These are phyloP conservation scores for Mortierella sp. DNA, from an alignment of 371 early-diverging fungal species.

Conservation along the genomic window DNA sequence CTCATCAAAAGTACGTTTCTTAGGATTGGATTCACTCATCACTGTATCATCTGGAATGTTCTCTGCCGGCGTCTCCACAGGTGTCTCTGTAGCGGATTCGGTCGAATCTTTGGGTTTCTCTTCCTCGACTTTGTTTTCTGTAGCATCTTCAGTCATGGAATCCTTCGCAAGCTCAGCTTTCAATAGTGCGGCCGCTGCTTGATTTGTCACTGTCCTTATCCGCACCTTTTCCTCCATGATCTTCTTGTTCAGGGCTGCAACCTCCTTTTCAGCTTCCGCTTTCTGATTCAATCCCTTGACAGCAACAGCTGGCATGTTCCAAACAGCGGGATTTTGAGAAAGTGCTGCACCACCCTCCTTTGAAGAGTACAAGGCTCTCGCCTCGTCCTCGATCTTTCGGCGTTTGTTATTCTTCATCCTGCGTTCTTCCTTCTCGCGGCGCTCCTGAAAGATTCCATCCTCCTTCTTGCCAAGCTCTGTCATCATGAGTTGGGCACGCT, in stretches of 20 bases:
- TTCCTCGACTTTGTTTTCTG: not conserved
- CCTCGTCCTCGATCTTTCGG: constrained; percentile 38
- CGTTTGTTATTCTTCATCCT: constrained; percentile 41
- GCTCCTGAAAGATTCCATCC: constrained; percentile 83
- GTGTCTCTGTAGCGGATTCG: too few species aligned
- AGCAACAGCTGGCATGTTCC: constrained; percentile 51
- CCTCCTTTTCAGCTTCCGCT: constrained; percentile 56
- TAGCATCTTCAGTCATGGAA: not conserved
- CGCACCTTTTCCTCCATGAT: constrained; percentile 51
- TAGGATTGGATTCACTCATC: constrained; percentile 35
- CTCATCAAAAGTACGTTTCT: constrained; percentile 46
- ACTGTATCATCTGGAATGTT: constrained; percentile 33
- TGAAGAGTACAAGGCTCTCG: constrained; percentile 39
- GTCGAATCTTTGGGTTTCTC: not conserved
- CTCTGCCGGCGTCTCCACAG: constrained; percentile 11
- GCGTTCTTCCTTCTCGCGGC: constrained; percentile 72
- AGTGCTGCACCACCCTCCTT: constrained; percentile 48
- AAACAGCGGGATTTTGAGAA: constrained; percentile 23
- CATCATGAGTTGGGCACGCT: constrained; percentile 80
- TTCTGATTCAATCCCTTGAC: constrained; percentile 47
- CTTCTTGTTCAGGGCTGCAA: constrained; percentile 48
- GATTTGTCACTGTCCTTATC: constrained; percentile 28
- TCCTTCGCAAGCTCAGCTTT: constrained; percentile 55
- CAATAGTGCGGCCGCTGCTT: constrained; percentile 67
- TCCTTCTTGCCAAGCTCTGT: constrained; percentile 86